Evolutionary conservation across 495 filamentous ascomycete genomes (phyloP).

Genomic region (Parachaetomium inaequale): DNA sequence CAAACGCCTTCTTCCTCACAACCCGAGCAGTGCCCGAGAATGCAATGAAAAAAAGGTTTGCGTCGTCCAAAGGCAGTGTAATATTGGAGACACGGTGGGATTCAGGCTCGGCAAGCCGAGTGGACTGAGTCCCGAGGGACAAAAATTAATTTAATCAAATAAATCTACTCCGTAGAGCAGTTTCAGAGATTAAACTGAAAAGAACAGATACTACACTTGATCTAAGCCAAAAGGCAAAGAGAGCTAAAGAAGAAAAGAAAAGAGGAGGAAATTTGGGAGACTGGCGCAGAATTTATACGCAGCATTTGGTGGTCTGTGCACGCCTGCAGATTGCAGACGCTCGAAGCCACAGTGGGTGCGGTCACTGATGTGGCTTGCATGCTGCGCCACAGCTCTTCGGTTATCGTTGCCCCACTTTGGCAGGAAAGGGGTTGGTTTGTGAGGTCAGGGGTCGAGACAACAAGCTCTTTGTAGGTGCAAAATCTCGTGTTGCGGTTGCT

Average conservation of each 20-base stretch:
- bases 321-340: constrained; percentile 19
- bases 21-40: constrained; percentile 51
- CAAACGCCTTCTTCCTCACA: constrained; percentile 57
- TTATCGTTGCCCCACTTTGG: too few species aligned
- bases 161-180: constrained; percentile 63
- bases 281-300: constrained; percentile 27
- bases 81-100: constrained; percentile 80
- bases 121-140: constrained; percentile 33
- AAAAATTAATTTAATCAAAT: constrained; percentile 84
- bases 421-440: too few species aligned
- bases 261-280: constrained; percentile 24
- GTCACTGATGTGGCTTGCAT: too few species aligned
- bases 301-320: constrained; percentile 23
- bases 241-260: constrained; percentile 40
- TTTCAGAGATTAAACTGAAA: constrained; percentile 91
- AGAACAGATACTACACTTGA: constrained; percentile 99
- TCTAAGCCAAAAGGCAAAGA: constrained; percentile 76
- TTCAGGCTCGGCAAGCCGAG: constrained; percentile 85
- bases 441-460: too few species aligned
- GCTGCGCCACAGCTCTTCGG: too few species aligned
- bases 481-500: too few species aligned
- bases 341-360: too few species aligned
- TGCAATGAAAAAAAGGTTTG: constrained; percentile 60
- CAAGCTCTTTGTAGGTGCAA: too few species aligned
- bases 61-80: constrained; percentile 84